Conservation (phyloP, 2,329 filamentous ascomycete genomes). For the Penicillium fuscoglaucum region DNA sequence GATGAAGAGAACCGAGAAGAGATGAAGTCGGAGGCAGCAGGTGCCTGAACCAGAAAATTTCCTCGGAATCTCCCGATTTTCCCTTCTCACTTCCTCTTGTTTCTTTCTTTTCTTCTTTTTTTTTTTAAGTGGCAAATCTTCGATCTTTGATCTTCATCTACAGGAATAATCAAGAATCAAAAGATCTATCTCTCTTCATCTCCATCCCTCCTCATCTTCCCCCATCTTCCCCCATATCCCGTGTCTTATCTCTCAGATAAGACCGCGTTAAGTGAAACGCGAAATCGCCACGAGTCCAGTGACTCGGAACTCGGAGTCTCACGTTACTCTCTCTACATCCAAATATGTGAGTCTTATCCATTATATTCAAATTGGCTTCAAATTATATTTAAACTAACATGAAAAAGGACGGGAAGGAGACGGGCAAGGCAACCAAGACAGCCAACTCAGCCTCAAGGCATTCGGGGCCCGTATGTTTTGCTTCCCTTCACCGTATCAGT, state of each 20-base stretch:
- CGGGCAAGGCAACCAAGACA: slow-evolving; percentile 19
- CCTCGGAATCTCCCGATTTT: slow-evolving; percentile 10
- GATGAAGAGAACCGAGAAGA: slow-evolving; percentile 2
- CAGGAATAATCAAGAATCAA: not conserved
- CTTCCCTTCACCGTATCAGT: not conserved
- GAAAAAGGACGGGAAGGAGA: slow-evolving; percentile 33
- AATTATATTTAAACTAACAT: not conserved
- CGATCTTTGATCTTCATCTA: not conserved
- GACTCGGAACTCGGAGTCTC: slow-evolving; percentile 17
- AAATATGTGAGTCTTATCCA: not conserved
- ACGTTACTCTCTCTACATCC: not conserved
- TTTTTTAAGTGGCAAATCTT: not conserved
- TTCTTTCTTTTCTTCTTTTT: not conserved
- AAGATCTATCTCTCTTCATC: not conserved
- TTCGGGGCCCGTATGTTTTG: slow-evolving; percentile 48
- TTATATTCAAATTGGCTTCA: not conserved
- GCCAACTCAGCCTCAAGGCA: slow-evolving; percentile 25
- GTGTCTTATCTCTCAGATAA: slow-evolving; percentile 18
- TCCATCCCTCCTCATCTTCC: not conserved
- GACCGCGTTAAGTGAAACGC: slow-evolving; percentile 46
- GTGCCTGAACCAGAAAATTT: slow-evolving; percentile 29
- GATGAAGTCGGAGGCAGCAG: not conserved
- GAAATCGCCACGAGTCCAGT: slow-evolving; percentile 41
- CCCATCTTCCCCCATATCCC: slow-evolving; percentile 2
- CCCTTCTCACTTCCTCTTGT: slow-evolving; percentile 7